phyloP scores from a whole-genome alignment of 139 green algal species.

The Edaphochlamys debaryana region DNA sequence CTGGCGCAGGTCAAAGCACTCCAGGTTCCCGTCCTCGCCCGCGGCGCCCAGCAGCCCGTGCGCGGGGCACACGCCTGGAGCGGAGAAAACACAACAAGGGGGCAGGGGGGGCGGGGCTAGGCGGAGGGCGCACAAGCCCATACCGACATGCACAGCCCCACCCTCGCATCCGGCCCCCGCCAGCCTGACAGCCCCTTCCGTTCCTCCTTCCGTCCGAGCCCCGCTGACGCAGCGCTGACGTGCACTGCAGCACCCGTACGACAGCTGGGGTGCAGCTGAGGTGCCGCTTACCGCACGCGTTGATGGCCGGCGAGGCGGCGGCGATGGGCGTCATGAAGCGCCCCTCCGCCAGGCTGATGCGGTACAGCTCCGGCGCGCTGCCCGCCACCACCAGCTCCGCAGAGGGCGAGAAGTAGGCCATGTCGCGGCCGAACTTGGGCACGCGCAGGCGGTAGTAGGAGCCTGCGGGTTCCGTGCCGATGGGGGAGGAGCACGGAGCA shows the following conservation, averaged over 20 bases:
- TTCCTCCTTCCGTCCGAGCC: too few relatives aligned
- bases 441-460: constrained; percentile 86
- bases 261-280: too few relatives aligned
- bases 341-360: constrained; percentile 91
- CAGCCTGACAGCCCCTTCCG: too few relatives aligned
- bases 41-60: constrained; percentile 87
- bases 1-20: constrained; percentile 93
- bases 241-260: too few relatives aligned
- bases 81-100: too few relatives aligned
- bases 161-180: background rate
- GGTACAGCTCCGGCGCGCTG: constrained; percentile 80
- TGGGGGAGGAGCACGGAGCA: too few relatives aligned
- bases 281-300: constrained; percentile 74
- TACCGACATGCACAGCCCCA: too few relatives aligned
- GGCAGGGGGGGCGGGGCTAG: too few relatives aligned
- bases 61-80: constrained; percentile 64
- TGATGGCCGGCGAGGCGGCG: constrained; percentile 75
- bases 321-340: constrained; percentile 87
- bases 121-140: too few relatives aligned
- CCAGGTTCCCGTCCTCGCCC: constrained; percentile 90
- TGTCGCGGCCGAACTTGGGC: constrained; percentile 78
- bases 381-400: constrained; percentile 88
- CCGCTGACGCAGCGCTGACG: too few relatives aligned
- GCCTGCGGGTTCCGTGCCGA: background rate
- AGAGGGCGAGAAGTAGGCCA: constrained; percentile 82